These are phyloP conservation scores for Ceratopteris richardii DNA, from an alignment of 75 land plant species.

Conservation along the genomic window DNA sequence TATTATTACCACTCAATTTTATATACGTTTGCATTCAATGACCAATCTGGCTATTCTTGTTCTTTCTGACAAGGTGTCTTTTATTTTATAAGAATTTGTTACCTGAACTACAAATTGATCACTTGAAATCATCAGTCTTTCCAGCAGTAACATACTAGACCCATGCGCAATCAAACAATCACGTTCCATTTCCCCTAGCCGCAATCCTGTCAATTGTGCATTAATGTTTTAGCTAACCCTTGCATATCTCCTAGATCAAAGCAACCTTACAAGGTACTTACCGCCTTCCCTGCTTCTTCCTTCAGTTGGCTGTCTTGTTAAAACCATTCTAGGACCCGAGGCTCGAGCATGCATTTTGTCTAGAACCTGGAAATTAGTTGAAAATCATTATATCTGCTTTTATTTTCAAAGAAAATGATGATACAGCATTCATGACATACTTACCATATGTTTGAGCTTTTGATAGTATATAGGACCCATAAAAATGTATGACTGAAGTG, in stretches of 20 bases:
- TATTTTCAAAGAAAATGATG: neutral
- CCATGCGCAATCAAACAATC: constrained; percentile 99
- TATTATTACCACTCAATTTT: too few relatives aligned
- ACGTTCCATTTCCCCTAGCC: constrained; percentile 99
- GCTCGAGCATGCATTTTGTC: constrained; percentile 99
- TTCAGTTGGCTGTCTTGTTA: constrained; percentile 98
- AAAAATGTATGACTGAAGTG: constrained; percentile 92
- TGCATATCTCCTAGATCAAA: neutral
- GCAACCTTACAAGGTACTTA: constrained; percentile 6
- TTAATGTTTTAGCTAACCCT: neutral
- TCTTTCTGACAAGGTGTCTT: too few relatives aligned
- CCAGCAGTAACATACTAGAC: constrained; percentile 91
- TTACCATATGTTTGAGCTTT: constrained; percentile 95
- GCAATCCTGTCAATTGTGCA: constrained; percentile 41
- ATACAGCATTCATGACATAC: neutral
- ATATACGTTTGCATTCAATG: too few relatives aligned
- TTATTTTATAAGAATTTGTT: too few relatives aligned
- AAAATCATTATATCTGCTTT: neutral
- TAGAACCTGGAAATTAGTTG: constrained; percentile 43
- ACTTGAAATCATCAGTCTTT: constrained; percentile 96
- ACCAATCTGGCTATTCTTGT: too few relatives aligned
- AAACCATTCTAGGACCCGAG: constrained; percentile 74
- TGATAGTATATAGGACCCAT: constrained; percentile 99
- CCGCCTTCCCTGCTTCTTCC: constrained; percentile 99
- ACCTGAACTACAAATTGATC: constrained; percentile 98